A percentile compares a stretch with the other conserved stretches of the same genome.
Conservation (phyloP, 148 eudicot species). For the Amaranthus palmeri region DNA sequence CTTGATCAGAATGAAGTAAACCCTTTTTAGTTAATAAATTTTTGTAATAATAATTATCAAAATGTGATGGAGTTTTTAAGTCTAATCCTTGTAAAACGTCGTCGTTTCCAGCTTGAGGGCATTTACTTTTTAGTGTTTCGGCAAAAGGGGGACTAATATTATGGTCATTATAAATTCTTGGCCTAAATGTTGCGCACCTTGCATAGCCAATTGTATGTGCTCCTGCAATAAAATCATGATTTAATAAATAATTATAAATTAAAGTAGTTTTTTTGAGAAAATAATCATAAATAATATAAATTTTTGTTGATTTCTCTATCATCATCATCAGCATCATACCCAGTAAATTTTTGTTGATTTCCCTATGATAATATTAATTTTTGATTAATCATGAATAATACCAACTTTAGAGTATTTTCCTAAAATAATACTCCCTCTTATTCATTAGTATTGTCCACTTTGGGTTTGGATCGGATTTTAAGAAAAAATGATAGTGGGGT, state of each 20-base stretch:
- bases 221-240: constrained; percentile 19
- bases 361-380: too few species aligned
- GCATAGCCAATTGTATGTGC: constrained; percentile 58
- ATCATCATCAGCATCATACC: too few species aligned
- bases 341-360: too few species aligned
- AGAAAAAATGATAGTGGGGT: too few species aligned
- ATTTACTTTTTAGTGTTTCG: constrained; percentile 22
- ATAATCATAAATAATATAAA: too few species aligned
- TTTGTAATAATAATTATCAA: constrained; percentile 50
- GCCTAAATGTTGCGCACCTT: constrained; percentile 38
- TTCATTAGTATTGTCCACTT: too few species aligned
- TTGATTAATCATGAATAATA: too few species aligned
- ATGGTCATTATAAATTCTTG: constrained; percentile 45
- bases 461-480: too few species aligned
- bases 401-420: too few species aligned
- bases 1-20: constrained; percentile 59
- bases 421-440: too few species aligned
- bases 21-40: constrained; percentile 43
- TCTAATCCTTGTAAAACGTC: constrained; percentile 41
- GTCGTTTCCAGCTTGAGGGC: constrained; percentile 42
- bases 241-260: background rate
- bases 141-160: constrained; percentile 38
- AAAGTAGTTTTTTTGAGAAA: too few species aligned
- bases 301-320: too few species aligned
- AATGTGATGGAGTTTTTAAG: constrained; percentile 31